Conservation (phyloP, 345 rosid species). For the Passiflora organensis region DNA sequence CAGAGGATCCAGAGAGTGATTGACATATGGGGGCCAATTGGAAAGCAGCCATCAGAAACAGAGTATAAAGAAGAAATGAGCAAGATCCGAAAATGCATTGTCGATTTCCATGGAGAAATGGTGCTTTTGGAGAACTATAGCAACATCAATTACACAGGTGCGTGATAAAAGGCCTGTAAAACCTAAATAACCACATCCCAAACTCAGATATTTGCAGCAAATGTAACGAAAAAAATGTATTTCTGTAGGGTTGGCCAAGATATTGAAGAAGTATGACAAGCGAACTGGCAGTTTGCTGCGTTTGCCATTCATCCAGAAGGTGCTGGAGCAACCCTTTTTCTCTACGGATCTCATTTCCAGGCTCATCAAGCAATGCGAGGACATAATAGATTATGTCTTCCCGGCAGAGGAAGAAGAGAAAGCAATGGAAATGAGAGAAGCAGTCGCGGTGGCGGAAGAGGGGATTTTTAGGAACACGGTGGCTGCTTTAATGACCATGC, state of each 20-base stretch:
- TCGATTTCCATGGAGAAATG: constrained; percentile 94
- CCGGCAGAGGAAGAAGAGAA: constrained; percentile 28
- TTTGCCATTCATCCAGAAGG: constrained; percentile 61
- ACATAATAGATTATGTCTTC: constrained; percentile 51
- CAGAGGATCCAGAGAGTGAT: constrained; percentile 50
- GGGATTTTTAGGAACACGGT: constrained; percentile 73
- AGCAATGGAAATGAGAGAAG: constrained; percentile 12
- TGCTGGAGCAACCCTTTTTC: constrained; percentile 67
- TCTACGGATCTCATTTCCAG: constrained; percentile 69
- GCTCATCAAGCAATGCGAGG: constrained; percentile 70
- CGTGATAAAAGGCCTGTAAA: too few species aligned
- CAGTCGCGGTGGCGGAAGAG: constrained; percentile 37
- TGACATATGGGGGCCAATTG: constrained; percentile 37
- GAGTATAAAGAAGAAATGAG: constrained; percentile 44
- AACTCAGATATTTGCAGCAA: background rate
- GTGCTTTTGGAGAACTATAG: constrained; percentile 79
- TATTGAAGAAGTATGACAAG: constrained; percentile 89
- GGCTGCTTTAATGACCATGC: constrained; percentile 66
- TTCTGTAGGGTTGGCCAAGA: constrained; percentile 63
- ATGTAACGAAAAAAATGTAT: too few species aligned
- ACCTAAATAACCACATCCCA: background rate
- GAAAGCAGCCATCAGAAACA: constrained; percentile 36
- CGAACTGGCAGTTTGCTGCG: constrained; percentile 53
- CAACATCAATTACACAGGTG: constrained; percentile 82
- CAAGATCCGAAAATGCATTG: constrained; percentile 55